phyloP scores from a whole-genome alignment of 176 grass and related monocot genomes.

The Raddia distichophylla region DNA sequence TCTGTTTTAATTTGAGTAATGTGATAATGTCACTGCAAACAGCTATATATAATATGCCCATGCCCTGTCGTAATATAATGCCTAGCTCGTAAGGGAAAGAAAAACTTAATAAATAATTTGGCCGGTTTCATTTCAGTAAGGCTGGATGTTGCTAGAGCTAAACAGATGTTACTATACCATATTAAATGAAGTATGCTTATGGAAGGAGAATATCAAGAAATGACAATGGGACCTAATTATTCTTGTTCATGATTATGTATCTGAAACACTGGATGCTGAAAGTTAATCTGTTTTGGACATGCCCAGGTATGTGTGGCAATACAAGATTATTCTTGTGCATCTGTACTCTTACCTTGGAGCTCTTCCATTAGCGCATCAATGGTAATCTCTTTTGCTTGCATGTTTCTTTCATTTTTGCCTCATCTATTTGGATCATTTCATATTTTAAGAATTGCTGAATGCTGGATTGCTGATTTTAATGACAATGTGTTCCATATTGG shows the following conservation, averaged over 20 bases:
- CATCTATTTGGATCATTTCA: constrained; percentile 20
- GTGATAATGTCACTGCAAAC: not conserved
- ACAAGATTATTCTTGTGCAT: constrained; percentile 85
- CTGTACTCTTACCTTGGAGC: constrained; percentile 78
- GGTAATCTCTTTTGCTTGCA: constrained; percentile 53
- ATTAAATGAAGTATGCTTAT: constrained; percentile 19
- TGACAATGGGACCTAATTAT: not conserved
- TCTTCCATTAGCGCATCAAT: constrained; percentile 80
- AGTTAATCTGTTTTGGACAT: constrained; percentile 29
- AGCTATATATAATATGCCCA: constrained; percentile 12
- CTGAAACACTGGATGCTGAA: constrained; percentile 17
- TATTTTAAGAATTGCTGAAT: constrained; percentile 9
- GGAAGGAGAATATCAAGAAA: constrained; percentile 1
- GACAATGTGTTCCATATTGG: not conserved
- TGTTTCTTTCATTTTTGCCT: constrained; percentile 15
- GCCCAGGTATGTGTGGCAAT: constrained; percentile 82
- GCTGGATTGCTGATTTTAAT: not conserved
- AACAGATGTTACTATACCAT: not conserved
- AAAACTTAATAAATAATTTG: not conserved
- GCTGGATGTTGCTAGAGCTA: not conserved
- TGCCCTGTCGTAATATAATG: constrained; percentile 22
- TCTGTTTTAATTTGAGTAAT: constrained; percentile 8
- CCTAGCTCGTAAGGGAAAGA: not conserved
- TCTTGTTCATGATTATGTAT: constrained; percentile 6
- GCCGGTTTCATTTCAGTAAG: not conserved